These are phyloP conservation scores for Saccharomyces jurei DNA, from an alignment of 805 yeast species.

Conservation along the genomic window DNA sequence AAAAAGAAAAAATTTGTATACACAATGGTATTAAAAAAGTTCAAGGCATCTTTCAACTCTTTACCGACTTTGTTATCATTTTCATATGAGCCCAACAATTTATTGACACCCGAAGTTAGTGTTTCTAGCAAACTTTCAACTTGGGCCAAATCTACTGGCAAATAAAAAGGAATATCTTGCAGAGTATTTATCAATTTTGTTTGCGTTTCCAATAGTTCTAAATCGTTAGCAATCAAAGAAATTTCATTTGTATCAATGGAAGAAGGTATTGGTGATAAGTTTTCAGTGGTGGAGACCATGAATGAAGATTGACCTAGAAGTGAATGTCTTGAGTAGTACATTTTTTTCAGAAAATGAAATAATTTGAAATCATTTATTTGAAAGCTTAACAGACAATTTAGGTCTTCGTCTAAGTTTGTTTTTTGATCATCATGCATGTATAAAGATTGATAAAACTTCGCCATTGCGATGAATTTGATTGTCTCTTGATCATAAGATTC, in stretches of 20 bases:
- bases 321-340: background rate
- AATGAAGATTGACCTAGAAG: background rate
- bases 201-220: background rate
- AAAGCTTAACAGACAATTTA: background rate
- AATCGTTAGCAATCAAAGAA: background rate
- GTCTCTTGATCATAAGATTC: background rate
- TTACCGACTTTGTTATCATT: background rate
- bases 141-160: background rate
- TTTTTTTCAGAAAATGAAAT: background rate
- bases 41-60: background rate
- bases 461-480: background rate
- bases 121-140: background rate
- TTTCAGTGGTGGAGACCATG: background rate
- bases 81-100: background rate
- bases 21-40: background rate
- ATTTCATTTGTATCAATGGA: background rate
- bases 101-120: background rate
- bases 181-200: constrained; percentile 1
- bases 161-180: background rate
- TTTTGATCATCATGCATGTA: background rate
- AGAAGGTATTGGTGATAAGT: background rate
- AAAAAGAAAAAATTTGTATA: background rate
- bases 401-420: background rate
- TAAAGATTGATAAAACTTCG: background rate
- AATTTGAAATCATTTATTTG: background rate